phyloP scores from a whole-genome alignment of 306 rosid genomes.

The Leucaena leucocephala region DNA sequence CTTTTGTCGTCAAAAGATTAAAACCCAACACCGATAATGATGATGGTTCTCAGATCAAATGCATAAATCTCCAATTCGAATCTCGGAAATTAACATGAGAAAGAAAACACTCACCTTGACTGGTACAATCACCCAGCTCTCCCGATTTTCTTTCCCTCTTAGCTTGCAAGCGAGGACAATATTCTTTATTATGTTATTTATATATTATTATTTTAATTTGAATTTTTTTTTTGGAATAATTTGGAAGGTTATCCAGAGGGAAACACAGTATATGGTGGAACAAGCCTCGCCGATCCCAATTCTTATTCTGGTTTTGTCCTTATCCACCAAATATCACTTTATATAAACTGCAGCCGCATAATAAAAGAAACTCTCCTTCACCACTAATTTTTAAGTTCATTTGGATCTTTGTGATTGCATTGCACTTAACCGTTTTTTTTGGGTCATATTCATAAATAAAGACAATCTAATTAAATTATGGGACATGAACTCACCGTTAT shows the following conservation, averaged over 20 bases:
- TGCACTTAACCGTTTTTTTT: not conserved
- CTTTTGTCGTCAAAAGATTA: not conserved
- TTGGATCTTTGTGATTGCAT: not conserved
- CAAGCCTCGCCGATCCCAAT: slow-evolving; percentile 37
- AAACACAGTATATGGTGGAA: slow-evolving; percentile 47
- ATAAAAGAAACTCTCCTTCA: slow-evolving; percentile 16
- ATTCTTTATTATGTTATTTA: not conserved
- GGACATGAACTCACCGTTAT: not conserved
- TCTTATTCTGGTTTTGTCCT: slow-evolving; percentile 35
- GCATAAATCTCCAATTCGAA: slow-evolving; percentile 13
- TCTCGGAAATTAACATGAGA: not conserved
- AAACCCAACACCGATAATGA: not conserved
- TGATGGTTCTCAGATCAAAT: not conserved
- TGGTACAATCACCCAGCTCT: not conserved
- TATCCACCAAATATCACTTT: not conserved
- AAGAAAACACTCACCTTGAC: slow-evolving; percentile 27
- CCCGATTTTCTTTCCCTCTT: not conserved
- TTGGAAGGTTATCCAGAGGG: slow-evolving; percentile 42
- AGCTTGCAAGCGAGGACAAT: not conserved
- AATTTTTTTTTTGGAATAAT: slow-evolving; percentile 28
- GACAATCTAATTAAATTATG: not conserved
- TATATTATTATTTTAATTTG: not conserved
- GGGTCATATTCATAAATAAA: not conserved
- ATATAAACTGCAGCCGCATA: not conserved
- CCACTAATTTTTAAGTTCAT: slow-evolving; percentile 31